A percentile compares a stretch with the other conserved stretches of the same genome.
phyloP scores from a whole-genome alignment of 1,284 basidiomycete genomes.

The Mycosarcoma maydis region DNA sequence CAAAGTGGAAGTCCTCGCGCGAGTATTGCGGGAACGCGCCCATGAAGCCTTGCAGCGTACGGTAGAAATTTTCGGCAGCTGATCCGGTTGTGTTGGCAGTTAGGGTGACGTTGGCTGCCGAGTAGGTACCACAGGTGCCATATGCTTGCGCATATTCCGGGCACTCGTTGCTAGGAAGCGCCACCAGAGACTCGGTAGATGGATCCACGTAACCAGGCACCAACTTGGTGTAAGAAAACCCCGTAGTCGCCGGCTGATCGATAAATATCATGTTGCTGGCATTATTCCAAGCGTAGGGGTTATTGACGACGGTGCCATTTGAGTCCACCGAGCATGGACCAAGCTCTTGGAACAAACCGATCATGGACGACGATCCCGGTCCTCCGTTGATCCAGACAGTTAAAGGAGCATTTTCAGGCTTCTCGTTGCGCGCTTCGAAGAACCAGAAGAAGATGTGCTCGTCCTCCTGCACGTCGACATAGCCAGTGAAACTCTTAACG shows the following conservation, averaged over 20 bases:
- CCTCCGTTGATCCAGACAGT: constrained; percentile 61
- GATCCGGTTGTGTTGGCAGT: constrained; percentile 47
- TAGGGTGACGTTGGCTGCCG: constrained; percentile 37
- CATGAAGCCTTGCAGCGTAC: constrained; percentile 72
- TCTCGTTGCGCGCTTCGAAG: constrained; percentile 47
- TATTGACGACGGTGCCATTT: constrained; percentile 72
- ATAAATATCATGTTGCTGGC: constrained; percentile 78
- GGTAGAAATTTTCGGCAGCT: constrained; percentile 66
- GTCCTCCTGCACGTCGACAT: constrained; percentile 44
- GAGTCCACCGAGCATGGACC: constrained; percentile 76
- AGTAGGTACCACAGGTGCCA: constrained; percentile 51
- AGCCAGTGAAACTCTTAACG: constrained; percentile 73
- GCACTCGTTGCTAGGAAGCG: constrained; percentile 37
- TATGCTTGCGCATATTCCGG: constrained; percentile 33
- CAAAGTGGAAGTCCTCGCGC: constrained; percentile 71
- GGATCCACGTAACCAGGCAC: constrained; percentile 47
- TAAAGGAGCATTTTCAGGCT: constrained; percentile 42
- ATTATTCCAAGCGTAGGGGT: constrained; percentile 76
- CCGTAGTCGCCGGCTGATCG: constrained; percentile 72
- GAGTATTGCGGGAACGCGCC: constrained; percentile 52
- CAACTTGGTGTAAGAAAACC: constrained; percentile 49
- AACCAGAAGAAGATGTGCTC: constrained; percentile 57
- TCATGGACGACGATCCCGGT: constrained; percentile 76
- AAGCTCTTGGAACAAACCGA: constrained; percentile 76
- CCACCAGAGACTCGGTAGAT: constrained; percentile 13